These are phyloP conservation scores for Pichia nanzhaoensis DNA, from an alignment of 805 yeast genomes.

Conservation along the genomic window DNA sequence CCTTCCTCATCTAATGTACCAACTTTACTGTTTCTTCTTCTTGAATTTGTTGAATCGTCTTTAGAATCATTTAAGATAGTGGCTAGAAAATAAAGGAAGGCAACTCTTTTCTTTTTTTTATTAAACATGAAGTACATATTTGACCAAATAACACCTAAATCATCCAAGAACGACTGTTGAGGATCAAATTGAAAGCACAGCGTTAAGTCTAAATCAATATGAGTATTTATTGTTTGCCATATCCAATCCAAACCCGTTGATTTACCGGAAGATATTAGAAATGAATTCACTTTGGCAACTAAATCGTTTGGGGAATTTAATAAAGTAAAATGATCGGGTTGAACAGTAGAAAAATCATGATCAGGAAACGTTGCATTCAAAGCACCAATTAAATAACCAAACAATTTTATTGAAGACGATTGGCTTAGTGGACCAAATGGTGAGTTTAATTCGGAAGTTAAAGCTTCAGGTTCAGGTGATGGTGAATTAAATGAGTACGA, in stretches of 20 bases:
- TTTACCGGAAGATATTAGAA: slow-evolving; percentile 61
- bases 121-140: slow-evolving; percentile 89
- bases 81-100: slow-evolving; percentile 70
- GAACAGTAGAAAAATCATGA: slow-evolving; percentile 83
- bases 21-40: slow-evolving; percentile 29
- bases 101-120: slow-evolving; percentile 86
- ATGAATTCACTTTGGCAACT: slow-evolving; percentile 66
- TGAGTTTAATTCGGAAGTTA: slow-evolving; percentile 23
- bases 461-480: slow-evolving; percentile 20
- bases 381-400: slow-evolving; percentile 85
- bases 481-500: slow-evolving; percentile 28
- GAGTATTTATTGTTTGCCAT: slow-evolving; percentile 83
- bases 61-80: slow-evolving; percentile 15
- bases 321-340: slow-evolving; percentile 70
- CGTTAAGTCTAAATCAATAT: slow-evolving; percentile 67
- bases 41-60: slow-evolving; percentile 1
- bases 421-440: slow-evolving; percentile 93
- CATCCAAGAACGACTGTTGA: slow-evolving; percentile 60
- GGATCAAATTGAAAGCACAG: slow-evolving; percentile 58
- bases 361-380: slow-evolving; percentile 92
- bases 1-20: slow-evolving; percentile 28
- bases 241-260: slow-evolving; percentile 52
- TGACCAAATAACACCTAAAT: slow-evolving; percentile 58
- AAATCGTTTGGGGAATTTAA: slow-evolving; percentile 42
- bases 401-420: slow-evolving; percentile 79